These are phyloP conservation scores for Vigna reflexopilosa DNA, from an alignment of 306 rosid species.

Conservation along the genomic window DNA sequence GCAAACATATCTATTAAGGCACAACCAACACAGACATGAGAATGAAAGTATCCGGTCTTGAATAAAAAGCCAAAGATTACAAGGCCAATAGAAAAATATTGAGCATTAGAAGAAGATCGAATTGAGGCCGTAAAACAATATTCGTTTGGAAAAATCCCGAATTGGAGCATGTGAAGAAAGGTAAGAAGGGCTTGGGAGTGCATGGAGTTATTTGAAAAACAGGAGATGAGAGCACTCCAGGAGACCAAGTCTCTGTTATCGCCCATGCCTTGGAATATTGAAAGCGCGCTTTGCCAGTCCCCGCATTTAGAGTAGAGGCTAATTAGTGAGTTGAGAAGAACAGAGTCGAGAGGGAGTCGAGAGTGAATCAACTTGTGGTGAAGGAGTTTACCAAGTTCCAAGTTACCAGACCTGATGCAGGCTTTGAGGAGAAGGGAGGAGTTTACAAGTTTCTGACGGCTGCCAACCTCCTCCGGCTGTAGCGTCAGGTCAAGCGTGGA, in stretches of 20 bases:
- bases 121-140: constrained; percentile 62
- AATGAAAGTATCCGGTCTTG: constrained; percentile 60
- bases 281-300: constrained; percentile 43
- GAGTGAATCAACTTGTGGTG: constrained; percentile 54
- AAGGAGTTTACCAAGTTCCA: constrained; percentile 56
- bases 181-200: constrained; percentile 45
- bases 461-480: neutral
- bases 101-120: constrained; percentile 53
- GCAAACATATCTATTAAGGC: constrained; percentile 66
- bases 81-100: constrained; percentile 34
- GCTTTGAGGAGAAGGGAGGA: constrained; percentile 61
- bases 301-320: constrained; percentile 67
- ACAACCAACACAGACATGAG: constrained; percentile 71
- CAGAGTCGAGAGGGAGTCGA: constrained; percentile 48
- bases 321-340: constrained; percentile 63
- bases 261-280: constrained; percentile 52
- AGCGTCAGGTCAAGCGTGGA: constrained; percentile 46
- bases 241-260: constrained; percentile 55
- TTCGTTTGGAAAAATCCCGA: constrained; percentile 57
- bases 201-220: constrained; percentile 58
- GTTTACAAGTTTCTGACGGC: constrained; percentile 37
- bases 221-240: constrained; percentile 61
- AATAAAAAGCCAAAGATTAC: constrained; percentile 50
- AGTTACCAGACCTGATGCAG: constrained; percentile 57
- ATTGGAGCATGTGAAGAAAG: constrained; percentile 54